Base-by-base conservation (phyloP, 2,329 filamentous ascomycete genomes). In the Fusarium sacchari region DNA sequence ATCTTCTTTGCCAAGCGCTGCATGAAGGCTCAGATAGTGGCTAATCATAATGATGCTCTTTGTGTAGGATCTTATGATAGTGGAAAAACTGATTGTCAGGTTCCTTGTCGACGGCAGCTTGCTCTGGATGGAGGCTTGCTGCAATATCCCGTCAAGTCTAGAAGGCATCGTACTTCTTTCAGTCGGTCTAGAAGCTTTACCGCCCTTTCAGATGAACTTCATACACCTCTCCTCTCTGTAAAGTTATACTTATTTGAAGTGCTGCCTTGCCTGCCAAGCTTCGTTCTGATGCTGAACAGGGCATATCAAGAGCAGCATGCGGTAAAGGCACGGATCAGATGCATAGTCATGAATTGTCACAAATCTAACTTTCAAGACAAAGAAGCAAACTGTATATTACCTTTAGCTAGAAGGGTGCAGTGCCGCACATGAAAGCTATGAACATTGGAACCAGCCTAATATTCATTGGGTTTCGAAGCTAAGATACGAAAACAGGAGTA, bases 41-140 rank as follows among this genome's bases (percentile, higher is more conserved):
- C 7, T 39, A 6, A 13, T 4, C 10, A 13, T 53, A 7, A 22
- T n/a, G 7, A 37, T 28, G 17, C 24, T 24, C 24, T 42, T 52
- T 34, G n/a, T 20, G 24, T 32, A 46, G n/a, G 20, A 32, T 28
- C 14, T 17, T 10, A 28, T 37, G 24, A 49, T 72, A 47, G 71
- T 47, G 52, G 20, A 28, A 22, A 30, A n/a, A 30, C 6, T n/a
- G 30, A 58, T 63, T 53, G 24, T 30, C 40, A 50, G 24, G n/a
- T 20, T 36, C 26, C 34, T 26, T 32, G n/a, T 34, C 14, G 32
- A 36, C 58, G 40, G 65, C 30, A 70, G 14, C 46, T 15, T 59
- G 46, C 65, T 69, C 50, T n/a, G 39, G 30, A 69, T 49, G 58
- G 52, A 53, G 39, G 22, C 59, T 30, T 53, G 11, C 57, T 69